Conservation (phyloP, 2,329 filamentous ascomycete genomes). For the Cryphonectria parasitica region DNA sequence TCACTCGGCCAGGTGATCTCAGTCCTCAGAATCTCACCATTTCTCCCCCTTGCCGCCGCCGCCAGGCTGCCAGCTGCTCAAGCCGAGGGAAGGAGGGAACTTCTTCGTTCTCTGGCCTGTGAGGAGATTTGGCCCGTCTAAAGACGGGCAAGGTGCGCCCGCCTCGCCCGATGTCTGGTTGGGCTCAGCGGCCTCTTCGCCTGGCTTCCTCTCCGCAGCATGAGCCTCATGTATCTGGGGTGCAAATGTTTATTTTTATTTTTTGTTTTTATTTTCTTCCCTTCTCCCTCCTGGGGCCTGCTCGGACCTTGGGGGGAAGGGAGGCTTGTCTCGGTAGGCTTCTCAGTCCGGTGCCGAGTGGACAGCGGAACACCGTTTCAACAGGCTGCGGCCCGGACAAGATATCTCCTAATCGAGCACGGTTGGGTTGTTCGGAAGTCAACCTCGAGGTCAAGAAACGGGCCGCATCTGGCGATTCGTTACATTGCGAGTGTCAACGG, state of each 20-base stretch:
- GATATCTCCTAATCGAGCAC: not conserved
- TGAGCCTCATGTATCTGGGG: conserved; percentile 30
- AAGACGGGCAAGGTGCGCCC: not conserved
- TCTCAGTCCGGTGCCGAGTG: not conserved
- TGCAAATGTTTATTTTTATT: conserved; percentile 22
- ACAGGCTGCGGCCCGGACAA: conserved; percentile 2
- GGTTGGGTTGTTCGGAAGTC: not conserved
- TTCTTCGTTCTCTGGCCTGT: not conserved
- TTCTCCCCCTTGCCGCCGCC: not conserved
- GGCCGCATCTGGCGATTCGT: conserved; percentile 10
- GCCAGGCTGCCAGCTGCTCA: conserved; percentile 6
- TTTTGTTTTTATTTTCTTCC: not conserved
- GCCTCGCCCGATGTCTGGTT: not conserved
- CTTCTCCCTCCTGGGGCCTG: not conserved
- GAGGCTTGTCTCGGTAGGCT: conserved; percentile 2
- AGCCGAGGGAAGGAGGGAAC: not conserved
- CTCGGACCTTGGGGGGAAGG: not conserved
- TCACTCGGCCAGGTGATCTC: conserved; percentile 1
- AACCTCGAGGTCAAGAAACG: conserved; percentile 1
- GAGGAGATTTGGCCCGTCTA: not conserved
- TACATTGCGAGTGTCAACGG: conserved; percentile 8
- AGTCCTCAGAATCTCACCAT: not conserved
- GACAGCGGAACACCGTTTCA: not conserved
- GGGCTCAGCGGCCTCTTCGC: conserved; percentile 3
- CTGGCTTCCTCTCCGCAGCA: not conserved